These are phyloP conservation scores for Gautieria morchelliformis DNA, from an alignment of 768 basidiomycete genomes.

Conservation along the genomic window DNA sequence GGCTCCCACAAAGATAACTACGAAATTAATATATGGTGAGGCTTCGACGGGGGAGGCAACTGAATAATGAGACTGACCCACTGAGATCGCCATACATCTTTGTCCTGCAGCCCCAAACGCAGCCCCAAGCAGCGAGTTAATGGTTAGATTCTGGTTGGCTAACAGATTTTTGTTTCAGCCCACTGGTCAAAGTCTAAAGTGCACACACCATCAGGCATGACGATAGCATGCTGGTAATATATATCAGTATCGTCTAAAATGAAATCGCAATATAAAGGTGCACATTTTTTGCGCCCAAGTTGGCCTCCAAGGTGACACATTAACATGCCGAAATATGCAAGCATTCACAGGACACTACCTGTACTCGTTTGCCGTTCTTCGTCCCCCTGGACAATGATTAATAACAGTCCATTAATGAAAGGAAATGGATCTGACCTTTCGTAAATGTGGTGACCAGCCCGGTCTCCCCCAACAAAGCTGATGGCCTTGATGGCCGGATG, in stretches of 20 bases:
- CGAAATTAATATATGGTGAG: too few species aligned
- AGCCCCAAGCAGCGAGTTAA: constrained; percentile 89
- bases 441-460: constrained; percentile 90
- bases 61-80: constrained; percentile 41
- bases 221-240: constrained; percentile 50
- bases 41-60: neutral
- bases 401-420: neutral
- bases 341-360: constrained; percentile 27
- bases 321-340: neutral
- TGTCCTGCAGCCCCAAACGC: constrained; percentile 97
- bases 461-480: constrained; percentile 92
- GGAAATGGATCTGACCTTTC: constrained; percentile 39
- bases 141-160: constrained; percentile 84
- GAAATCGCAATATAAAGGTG: neutral
- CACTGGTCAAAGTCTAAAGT: neutral
- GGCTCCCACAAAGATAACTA: constrained; percentile 66
- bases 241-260: neutral
- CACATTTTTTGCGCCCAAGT: constrained; percentile 88
- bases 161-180: neutral
- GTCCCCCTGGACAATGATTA: constrained; percentile 44
- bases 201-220: constrained; percentile 86
- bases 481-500: constrained; percentile 87
- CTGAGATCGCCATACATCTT: constrained; percentile 94
- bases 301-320: constrained; percentile 32
- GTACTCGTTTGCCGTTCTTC: constrained; percentile 81